These are phyloP conservation scores for Pichia ethanolica DNA, from an alignment of 805 yeast genomes.

Conservation along the genomic window DNA sequence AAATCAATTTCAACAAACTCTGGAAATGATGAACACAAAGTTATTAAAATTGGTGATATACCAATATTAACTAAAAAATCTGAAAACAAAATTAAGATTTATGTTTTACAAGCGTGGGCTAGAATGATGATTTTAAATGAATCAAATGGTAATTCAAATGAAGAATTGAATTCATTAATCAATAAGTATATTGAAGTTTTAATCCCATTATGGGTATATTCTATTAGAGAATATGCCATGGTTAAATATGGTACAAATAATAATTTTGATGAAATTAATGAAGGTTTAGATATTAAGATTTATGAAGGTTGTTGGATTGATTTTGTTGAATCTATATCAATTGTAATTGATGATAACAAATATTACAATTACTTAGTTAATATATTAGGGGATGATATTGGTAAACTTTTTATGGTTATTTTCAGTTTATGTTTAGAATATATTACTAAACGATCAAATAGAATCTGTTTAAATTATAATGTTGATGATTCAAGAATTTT, in stretches of 20 bases:
- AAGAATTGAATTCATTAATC: slow-evolving; percentile 40
- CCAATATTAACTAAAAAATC: slow-evolving; percentile 37
- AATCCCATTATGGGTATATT: slow-evolving; percentile 72
- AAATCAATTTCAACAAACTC: slow-evolving; percentile 14
- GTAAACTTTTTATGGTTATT: slow-evolving; percentile 66
- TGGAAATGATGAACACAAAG: slow-evolving; percentile 21
- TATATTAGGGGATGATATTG: slow-evolving; percentile 48
- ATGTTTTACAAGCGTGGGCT: slow-evolving; percentile 72
- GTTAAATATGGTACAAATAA: slow-evolving; percentile 40
- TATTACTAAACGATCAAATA: slow-evolving; percentile 38
- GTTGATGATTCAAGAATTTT: slow-evolving; percentile 30
- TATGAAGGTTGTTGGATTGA: slow-evolving; percentile 68
- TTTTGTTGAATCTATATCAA: slow-evolving; percentile 67
- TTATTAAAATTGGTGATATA: slow-evolving; percentile 50
- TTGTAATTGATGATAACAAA: slow-evolving; percentile 40
- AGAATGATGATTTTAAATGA: slow-evolving; percentile 31
- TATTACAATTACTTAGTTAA: slow-evolving; percentile 38
- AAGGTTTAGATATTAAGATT: slow-evolving; percentile 36
- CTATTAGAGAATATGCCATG: slow-evolving; percentile 67
- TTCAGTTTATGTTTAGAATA: slow-evolving; percentile 81
- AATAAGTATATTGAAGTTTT: slow-evolving; percentile 51
- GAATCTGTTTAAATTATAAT: slow-evolving; percentile 10
- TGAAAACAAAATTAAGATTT: slow-evolving; percentile 47
- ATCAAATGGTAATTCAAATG: slow-evolving; percentile 24
- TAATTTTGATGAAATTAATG: slow-evolving; percentile 23